phyloP scores from a whole-genome alignment of 1,139 yeast genomes.

The Hemisphaericaspora lyxosophila region DNA sequence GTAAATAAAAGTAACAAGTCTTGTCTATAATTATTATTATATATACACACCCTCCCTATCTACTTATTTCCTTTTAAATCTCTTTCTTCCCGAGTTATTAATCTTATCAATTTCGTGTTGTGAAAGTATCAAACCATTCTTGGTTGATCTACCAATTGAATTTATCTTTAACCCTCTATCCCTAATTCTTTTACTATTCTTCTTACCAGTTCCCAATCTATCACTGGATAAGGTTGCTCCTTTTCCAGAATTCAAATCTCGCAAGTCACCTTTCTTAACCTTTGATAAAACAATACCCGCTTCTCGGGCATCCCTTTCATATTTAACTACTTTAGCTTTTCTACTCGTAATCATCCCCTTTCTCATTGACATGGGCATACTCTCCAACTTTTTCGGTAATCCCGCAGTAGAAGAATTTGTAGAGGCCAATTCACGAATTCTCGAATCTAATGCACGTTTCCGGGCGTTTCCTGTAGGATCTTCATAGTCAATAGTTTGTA shows the following conservation, averaged over 20 bases:
- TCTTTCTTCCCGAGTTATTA: constrained; percentile 14
- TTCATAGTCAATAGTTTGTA: constrained; percentile 63
- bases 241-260: constrained; percentile 55
- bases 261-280: constrained; percentile 61
- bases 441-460: constrained; percentile 65
- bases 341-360: constrained; percentile 75
- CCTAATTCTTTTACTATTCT: constrained; percentile 40
- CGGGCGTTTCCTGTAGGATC: constrained; percentile 82
- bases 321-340: constrained; percentile 49
- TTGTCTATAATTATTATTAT: too few relatives aligned
- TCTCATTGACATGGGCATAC: constrained; percentile 85
- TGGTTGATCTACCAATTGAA: constrained; percentile 74
- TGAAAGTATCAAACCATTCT: constrained; percentile 78
- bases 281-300: constrained; percentile 82
- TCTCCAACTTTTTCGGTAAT: constrained; percentile 53
- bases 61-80: neutral
- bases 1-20: too few relatives aligned
- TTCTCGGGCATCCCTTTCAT: constrained; percentile 76
- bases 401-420: constrained; percentile 45
- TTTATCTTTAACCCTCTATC: constrained; percentile 80
- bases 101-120: constrained; percentile 63
- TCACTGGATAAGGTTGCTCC: constrained; percentile 54
- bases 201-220: constrained; percentile 56
- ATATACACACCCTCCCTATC: too few relatives aligned
- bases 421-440: constrained; percentile 59